phyloP scores from a whole-genome alignment of 768 basidiomycete genomes.

The Tulasnella sp. region DNA sequence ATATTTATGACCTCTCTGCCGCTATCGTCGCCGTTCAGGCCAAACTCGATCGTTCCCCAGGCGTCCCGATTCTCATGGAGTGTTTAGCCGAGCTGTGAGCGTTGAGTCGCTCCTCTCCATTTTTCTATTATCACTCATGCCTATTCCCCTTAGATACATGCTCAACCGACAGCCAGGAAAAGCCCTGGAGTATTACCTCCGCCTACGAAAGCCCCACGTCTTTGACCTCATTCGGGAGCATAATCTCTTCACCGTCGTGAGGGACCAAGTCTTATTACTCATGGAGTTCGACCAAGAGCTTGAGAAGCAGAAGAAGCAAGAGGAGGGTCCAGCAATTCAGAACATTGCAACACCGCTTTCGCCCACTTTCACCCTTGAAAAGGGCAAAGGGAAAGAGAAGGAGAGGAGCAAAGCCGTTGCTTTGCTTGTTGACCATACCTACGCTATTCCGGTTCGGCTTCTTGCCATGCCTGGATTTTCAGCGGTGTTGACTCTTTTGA shows the following conservation, averaged over 20 bases:
- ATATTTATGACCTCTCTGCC: constrained; percentile 82
- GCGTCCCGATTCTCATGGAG: constrained; percentile 74
- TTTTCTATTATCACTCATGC: not conserved
- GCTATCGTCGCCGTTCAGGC: constrained; percentile 87
- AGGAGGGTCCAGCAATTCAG: constrained; percentile 37
- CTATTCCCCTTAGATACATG: constrained; percentile 56
- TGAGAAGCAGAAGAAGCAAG: constrained; percentile 53
- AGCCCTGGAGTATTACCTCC: constrained; percentile 85
- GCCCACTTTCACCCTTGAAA: constrained; percentile 26
- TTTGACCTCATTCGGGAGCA: constrained; percentile 92
- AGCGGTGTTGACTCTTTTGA: not conserved
- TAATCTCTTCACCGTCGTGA: constrained; percentile 91
- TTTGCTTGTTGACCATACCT: constrained; percentile 86
- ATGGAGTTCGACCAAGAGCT: constrained; percentile 94
- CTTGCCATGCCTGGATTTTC: not conserved
- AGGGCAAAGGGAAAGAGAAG: constrained; percentile 29
- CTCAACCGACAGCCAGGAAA: constrained; percentile 90
- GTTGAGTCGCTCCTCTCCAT: not conserved
- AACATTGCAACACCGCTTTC: not conserved
- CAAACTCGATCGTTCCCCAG: constrained; percentile 63
- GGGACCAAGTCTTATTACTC: constrained; percentile 86
- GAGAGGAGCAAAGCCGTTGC: constrained; percentile 56
- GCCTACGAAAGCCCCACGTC: constrained; percentile 80
- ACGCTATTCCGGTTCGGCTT: constrained; percentile 82
- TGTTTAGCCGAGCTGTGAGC: constrained; percentile 85